Evolutionary conservation across 164 flowering plant genomes (phyloP).

Genomic region (Akebia trifoliata): DNA sequence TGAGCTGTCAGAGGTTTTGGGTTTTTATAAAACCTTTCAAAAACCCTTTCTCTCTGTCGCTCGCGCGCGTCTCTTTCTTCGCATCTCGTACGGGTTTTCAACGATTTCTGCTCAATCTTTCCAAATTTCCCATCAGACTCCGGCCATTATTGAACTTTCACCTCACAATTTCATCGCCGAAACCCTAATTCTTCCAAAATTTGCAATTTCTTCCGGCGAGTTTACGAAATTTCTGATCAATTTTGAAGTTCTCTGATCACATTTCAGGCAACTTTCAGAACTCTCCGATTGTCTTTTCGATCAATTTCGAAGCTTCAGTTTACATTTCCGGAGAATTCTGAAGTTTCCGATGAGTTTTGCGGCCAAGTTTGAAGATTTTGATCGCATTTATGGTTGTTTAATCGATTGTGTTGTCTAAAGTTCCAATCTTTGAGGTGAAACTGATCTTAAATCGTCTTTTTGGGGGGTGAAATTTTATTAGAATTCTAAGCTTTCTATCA

Average conservation of each 20-base stretch:
- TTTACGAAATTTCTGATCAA: neutral
- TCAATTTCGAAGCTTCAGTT: neutral
- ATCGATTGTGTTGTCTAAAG: neutral
- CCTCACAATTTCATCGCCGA: neutral
- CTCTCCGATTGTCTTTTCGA: neutral
- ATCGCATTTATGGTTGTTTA: neutral
- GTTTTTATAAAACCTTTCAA: slow-evolving; percentile 9
- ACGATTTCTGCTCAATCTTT: neutral
- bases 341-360: neutral
- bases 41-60: neutral
- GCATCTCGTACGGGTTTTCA: neutral
- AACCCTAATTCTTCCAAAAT: neutral
- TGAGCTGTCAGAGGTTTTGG: slow-evolving; percentile 21
- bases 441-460: neutral
- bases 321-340: too few relatives aligned
- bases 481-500: too few relatives aligned
- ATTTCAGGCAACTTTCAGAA: neutral
- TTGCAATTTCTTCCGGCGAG: neutral
- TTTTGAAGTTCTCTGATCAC: neutral
- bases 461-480: too few relatives aligned
- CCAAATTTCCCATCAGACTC: neutral
- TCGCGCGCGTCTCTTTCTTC: neutral
- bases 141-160: neutral
- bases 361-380: neutral
- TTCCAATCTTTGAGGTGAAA: neutral